Conservation (phyloP, 139 green algal species). For the Haematococcus lacustris region DNA sequence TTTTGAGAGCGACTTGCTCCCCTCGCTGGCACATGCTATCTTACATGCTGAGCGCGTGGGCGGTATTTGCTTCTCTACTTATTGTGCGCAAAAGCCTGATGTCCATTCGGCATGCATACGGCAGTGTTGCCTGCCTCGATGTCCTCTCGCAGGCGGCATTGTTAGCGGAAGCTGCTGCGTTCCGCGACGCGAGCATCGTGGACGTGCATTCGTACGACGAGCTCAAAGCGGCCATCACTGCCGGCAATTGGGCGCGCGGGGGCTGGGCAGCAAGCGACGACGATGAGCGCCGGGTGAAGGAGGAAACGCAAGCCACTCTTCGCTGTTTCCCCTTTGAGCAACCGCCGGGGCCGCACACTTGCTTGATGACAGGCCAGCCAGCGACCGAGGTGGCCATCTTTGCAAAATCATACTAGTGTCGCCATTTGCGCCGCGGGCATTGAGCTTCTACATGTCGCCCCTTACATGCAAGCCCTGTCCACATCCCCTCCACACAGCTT, state of each 20-base stretch:
- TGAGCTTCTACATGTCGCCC: too few relatives aligned
- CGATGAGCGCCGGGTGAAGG: slow-evolving; percentile 85
- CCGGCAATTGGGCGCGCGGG: slow-evolving; percentile 89
- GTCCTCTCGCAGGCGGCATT: slow-evolving; percentile 32
- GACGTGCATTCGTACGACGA: slow-evolving; percentile 90
- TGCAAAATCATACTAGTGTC: slow-evolving; percentile 85
- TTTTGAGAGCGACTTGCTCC: too few relatives aligned
- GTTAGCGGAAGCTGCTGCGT: slow-evolving; percentile 66
- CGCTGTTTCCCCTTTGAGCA: slow-evolving; percentile 92
- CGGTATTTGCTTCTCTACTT: too few relatives aligned
- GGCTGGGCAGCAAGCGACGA: slow-evolving; percentile 80
- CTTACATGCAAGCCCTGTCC: neutral
- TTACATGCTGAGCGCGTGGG: too few relatives aligned
- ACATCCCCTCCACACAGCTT: neutral
- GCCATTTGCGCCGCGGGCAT: neutral
- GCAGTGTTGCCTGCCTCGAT: slow-evolving; percentile 28
- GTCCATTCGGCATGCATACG: too few relatives aligned
- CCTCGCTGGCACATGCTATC: too few relatives aligned
- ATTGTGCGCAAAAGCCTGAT: too few relatives aligned
- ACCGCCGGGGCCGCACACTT: slow-evolving; percentile 48
- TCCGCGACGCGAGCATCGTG: slow-evolving; percentile 92
- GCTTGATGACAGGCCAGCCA: slow-evolving; percentile 72
- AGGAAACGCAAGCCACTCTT: slow-evolving; percentile 82
- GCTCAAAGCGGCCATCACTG: slow-evolving; percentile 71
- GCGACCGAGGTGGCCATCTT: slow-evolving; percentile 90